A percentile compares a stretch with the other conserved stretches of the same genome.
Evolutionary conservation across 352 stramenopile genomes (phyloP).

Genomic region (Globisporangium abappressorium): DNA sequence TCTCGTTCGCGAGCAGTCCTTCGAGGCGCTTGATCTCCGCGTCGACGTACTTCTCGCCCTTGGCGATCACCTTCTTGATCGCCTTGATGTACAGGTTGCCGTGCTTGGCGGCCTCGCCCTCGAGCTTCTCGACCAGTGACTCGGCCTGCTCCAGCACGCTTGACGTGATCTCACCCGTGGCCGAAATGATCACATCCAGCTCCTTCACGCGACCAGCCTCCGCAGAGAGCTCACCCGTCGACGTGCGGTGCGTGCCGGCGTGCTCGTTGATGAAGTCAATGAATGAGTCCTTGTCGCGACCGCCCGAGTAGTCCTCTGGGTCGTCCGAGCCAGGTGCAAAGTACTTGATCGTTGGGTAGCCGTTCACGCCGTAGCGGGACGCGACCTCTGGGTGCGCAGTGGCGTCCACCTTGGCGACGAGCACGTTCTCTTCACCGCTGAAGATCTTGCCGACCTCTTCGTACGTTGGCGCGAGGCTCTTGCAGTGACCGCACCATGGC

Average conservation of each 20-base stretch:
- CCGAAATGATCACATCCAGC: conserved; percentile 82
- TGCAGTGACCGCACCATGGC: conserved; percentile 94
- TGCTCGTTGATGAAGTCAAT: conserved; percentile 91
- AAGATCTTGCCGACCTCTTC: conserved; percentile 80
- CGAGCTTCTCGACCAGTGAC: conserved; percentile 62
- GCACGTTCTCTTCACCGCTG: conserved; percentile 69
- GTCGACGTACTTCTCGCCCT: conserved; percentile 82
- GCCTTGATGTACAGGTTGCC: conserved; percentile 87
- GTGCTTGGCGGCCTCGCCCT: conserved; percentile 67
- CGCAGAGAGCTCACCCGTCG: conserved; percentile 66
- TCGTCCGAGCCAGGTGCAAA: conserved; percentile 80
- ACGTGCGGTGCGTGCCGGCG: conserved; percentile 78
- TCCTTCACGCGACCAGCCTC: conserved; percentile 78
- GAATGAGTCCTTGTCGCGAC: conserved; percentile 81
- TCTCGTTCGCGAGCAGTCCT: conserved; percentile 73
- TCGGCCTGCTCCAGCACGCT: conserved; percentile 72
- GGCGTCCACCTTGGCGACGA: conserved; percentile 84
- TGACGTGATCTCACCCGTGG: conserved; percentile 64
- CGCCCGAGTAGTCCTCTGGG: conserved; percentile 82
- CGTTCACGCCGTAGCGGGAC: conserved; percentile 83
- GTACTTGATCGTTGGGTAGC: conserved; percentile 93
- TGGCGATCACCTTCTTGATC: conserved; percentile 89
- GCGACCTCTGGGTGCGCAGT: conserved; percentile 57
- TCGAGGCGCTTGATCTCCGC: conserved; percentile 83
- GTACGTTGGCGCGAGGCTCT: conserved; percentile 87